Conservation (phyloP, 2,329 filamentous ascomycete species). For the Stemphylium beticola region DNA sequence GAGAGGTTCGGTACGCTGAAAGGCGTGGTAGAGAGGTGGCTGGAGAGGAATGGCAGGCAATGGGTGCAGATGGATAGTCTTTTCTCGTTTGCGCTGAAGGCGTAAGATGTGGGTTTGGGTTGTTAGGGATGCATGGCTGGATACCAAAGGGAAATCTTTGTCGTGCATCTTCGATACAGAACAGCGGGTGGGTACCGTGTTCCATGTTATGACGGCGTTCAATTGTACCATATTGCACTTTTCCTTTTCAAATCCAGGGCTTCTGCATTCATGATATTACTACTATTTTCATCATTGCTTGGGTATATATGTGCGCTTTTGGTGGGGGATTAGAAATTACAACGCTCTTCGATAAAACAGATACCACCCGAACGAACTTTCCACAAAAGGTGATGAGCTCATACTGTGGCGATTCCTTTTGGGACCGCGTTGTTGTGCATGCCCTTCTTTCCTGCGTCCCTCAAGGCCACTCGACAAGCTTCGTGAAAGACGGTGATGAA, state of each 20-base stretch:
- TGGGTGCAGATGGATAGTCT: slow-evolving; percentile 94
- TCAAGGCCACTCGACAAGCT: slow-evolving; percentile 53
- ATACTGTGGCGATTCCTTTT: slow-evolving; percentile 19
- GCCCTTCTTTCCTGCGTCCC: background rate
- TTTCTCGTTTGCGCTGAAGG: slow-evolving; percentile 67
- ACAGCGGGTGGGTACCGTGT: background rate
- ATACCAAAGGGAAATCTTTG: background rate
- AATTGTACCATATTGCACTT: slow-evolving; percentile 4
- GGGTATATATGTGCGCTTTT: slow-evolving; percentile 19
- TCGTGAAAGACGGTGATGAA: slow-evolving; percentile 56
- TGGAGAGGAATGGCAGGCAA: slow-evolving; percentile 87
- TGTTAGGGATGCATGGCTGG: background rate
- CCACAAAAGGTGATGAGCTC: background rate
- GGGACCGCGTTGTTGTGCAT: slow-evolving; percentile 7
- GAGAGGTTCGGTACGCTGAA: slow-evolving; percentile 77
- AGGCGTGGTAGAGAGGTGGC: slow-evolving; percentile 78
- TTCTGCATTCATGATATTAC: slow-evolving; percentile 5
- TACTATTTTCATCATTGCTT: slow-evolving; percentile 1
- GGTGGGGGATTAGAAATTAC: slow-evolving; percentile 8
- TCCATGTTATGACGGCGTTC: slow-evolving; percentile 3
- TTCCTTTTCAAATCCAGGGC: background rate
- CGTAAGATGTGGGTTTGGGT: background rate
- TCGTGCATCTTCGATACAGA: background rate
- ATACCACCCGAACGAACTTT: background rate
- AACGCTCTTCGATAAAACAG: background rate